Evolutionary conservation across 2,329 filamentous ascomycete species (phyloP).

Genomic region (Xylariaceae sp.): DNA sequence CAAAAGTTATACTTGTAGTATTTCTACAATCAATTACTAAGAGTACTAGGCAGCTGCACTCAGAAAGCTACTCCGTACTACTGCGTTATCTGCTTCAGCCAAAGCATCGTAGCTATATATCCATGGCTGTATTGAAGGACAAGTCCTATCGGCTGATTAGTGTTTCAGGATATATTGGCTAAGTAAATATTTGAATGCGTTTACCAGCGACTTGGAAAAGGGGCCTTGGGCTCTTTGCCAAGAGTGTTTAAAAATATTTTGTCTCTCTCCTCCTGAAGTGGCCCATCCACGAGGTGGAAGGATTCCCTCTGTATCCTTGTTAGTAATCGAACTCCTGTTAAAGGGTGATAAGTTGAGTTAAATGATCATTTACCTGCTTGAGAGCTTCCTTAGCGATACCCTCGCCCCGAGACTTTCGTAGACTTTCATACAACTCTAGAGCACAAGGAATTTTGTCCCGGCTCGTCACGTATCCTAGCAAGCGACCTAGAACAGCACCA

Average conservation of each 20-base stretch:
- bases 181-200: neutral
- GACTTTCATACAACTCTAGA: slow-evolving; percentile 26
- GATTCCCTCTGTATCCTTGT: neutral
- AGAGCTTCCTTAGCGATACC: slow-evolving; percentile 29
- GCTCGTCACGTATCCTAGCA: slow-evolving; percentile 28
- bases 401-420: slow-evolving; percentile 29
- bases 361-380: slow-evolving; percentile 21
- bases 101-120: slow-evolving; percentile 29
- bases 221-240: slow-evolving; percentile 2
- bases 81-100: neutral
- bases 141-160: slow-evolving; percentile 27
- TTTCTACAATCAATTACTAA: too few relatives aligned
- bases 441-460: slow-evolving; percentile 21
- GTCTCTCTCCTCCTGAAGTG: slow-evolving; percentile 2
- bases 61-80: too few relatives aligned
- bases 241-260: neutral
- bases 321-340: neutral
- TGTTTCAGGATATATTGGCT: neutral
- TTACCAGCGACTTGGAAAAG: slow-evolving; percentile 29
- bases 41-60: too few relatives aligned
- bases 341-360: too few relatives aligned
- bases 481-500: slow-evolving; percentile 28
- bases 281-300: slow-evolving; percentile 6
- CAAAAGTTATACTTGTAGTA: too few relatives aligned
- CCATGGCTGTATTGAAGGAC: slow-evolving; percentile 30